phyloP scores from a whole-genome alignment of 257 asterid genomes.

The Nicotiana tomentosiformis region DNA sequence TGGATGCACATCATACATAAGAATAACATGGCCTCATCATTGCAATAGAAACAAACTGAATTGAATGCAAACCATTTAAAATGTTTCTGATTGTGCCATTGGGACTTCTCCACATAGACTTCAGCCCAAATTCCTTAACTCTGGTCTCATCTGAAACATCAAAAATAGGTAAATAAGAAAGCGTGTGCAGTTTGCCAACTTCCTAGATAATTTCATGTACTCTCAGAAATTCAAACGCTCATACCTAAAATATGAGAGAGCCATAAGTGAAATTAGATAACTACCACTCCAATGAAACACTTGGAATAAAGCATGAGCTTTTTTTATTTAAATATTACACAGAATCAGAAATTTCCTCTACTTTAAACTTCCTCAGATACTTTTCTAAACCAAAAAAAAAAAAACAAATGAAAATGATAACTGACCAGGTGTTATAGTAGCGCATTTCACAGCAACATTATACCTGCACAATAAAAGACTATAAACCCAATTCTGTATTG shows the following conservation, averaged over 20 bases:
- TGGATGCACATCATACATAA: background rate
- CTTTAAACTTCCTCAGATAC: background rate
- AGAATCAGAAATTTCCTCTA: background rate
- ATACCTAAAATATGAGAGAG: background rate
- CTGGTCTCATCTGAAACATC: slow-evolving; percentile 67
- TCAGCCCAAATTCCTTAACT: slow-evolving; percentile 82
- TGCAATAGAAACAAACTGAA: background rate
- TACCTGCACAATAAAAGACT: slow-evolving; percentile 42
- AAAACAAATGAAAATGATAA: slow-evolving; percentile 4
- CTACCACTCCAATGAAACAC: background rate
- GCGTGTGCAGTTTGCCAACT: background rate
- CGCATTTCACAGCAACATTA: slow-evolving; percentile 91
- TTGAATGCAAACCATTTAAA: slow-evolving; percentile 50
- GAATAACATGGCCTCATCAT: background rate
- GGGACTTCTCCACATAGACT: slow-evolving; percentile 91
- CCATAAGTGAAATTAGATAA: background rate
- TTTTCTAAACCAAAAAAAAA: background rate
- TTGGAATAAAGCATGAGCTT: background rate
- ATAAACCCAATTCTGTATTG: background rate
- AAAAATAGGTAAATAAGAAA: background rate
- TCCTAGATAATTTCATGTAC: background rate
- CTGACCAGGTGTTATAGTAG: slow-evolving; percentile 94
- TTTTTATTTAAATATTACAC: background rate
- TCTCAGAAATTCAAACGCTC: background rate
- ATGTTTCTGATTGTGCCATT: slow-evolving; percentile 93